Base-by-base conservation (phyloP, 1,284 basidiomycete genomes). In the Fomitiporia mediterranea region DNA sequence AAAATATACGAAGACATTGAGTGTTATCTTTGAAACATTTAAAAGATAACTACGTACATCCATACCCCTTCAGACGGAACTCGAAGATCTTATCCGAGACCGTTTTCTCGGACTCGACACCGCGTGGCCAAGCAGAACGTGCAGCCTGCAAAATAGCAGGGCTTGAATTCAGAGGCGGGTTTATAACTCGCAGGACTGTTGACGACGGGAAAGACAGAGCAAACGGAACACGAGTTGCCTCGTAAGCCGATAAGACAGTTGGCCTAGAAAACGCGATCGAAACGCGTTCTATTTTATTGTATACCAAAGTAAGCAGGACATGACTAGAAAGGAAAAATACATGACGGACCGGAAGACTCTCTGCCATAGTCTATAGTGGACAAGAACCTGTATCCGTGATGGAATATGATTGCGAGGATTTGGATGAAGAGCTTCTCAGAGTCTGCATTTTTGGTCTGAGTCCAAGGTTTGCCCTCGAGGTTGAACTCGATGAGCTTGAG, bases 111-210 rank as follows among this genome's bases (percentile, higher is more conserved):
- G 81, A 81, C 6, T 84, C 78, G 11, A 89, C 84, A 19, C 87
- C 88, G 62, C 86, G 77, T 17, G 88, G 87, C 88, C 87, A 90
- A 17, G 88, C 80, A 8, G 75, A 77, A 57, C 88, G 78, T 13
- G 89, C 86, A n/a, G 86, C 83, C 65, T 86, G 82, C 19, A 90
- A 74, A 56, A 90, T 88, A 54, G 86, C 88, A 13, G 87, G 87
- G 5, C 87, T 90, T 35, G 80, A 78, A 61, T 84, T 78, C 27
- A 89, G 74, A 21, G 87, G 87, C 23, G 87, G 86, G 25, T 79
- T 75, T 52, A 90, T 81, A 51, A 89, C 88, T 49, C 85, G 82
- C 67, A 90, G 74, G 47, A 79, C 63, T 4, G 81, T 88, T 35
- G 78, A 74, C 30, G 84, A 87, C 13, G 81, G 65, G 65, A 90